Conservation (phyloP, 495 filamentous ascomycete genomes). For the Extremus antarcticus region DNA sequence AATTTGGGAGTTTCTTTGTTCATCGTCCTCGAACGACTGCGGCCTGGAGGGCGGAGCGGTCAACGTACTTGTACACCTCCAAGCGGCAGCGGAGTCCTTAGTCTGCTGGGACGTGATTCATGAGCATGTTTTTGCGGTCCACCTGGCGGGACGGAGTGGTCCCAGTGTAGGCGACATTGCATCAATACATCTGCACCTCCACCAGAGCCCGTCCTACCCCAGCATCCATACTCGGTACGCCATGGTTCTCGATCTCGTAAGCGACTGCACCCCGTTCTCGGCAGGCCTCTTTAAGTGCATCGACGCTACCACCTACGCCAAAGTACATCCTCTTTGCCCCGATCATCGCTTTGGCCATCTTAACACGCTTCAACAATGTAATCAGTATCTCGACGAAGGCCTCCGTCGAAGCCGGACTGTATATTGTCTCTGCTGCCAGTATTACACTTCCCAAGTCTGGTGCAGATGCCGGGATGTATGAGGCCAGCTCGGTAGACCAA, state of each 20-base stretch:
- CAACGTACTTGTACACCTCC: too few relatives aligned
- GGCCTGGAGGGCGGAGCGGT: too few relatives aligned
- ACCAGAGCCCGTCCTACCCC: conserved; percentile 33
- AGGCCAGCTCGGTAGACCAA: conserved; percentile 48
- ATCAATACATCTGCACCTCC: conserved; percentile 34
- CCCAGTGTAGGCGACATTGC: too few relatives aligned
- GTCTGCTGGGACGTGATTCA: too few relatives aligned
- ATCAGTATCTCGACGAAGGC: conserved; percentile 67
- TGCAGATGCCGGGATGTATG: conserved; percentile 12
- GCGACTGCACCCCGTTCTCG: conserved; percentile 43
- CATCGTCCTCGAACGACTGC: too few relatives aligned
- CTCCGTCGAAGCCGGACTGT: conserved; percentile 63
- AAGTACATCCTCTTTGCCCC: conserved; percentile 94
- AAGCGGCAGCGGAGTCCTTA: too few relatives aligned
- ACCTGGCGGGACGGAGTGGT: too few relatives aligned
- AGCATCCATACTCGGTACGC: conserved; percentile 47
- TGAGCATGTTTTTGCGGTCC: too few relatives aligned
- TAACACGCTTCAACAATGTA: conserved; percentile 47
- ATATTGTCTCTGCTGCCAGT: conserved; percentile 90
- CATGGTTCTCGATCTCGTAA: conserved; percentile 34
- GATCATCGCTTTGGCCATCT: conserved; percentile 54
- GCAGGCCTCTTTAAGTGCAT: conserved; percentile 67
- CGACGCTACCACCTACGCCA: conserved; percentile 85
- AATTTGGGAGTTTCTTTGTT: too few relatives aligned
- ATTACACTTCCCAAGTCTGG: conserved; percentile 41